Conservation (phyloP, 306 rosid species). For the Potentilla sterilis region DNA sequence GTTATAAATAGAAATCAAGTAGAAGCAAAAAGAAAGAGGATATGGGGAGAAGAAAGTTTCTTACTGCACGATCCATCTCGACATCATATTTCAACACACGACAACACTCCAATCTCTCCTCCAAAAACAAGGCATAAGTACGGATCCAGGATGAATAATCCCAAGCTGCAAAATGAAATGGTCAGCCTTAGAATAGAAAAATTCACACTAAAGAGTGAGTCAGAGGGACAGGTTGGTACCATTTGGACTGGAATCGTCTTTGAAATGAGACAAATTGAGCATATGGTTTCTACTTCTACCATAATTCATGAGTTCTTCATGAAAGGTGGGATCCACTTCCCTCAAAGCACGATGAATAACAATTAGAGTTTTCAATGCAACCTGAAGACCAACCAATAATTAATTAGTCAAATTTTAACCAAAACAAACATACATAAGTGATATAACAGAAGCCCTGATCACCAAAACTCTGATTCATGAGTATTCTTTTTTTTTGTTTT, state of each 20-base stretch:
- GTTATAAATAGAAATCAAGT: not conserved
- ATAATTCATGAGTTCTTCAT: slow-evolving; percentile 92
- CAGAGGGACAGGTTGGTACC: slow-evolving; percentile 46
- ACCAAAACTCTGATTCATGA: not conserved
- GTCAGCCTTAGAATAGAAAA: not conserved
- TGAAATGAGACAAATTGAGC: slow-evolving; percentile 98
- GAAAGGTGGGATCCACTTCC: slow-evolving; percentile 99
- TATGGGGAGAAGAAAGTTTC: slow-evolving; percentile 25
- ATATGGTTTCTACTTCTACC: slow-evolving; percentile 96
- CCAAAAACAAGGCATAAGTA: slow-evolving; percentile 90
- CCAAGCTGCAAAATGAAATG: slow-evolving; percentile 67
- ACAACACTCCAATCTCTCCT: slow-evolving; percentile 97
- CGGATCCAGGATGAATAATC: slow-evolving; percentile 98
- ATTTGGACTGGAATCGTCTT: slow-evolving; percentile 96
- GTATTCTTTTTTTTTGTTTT: not conserved
- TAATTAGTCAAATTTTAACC: slow-evolving; percentile 17
- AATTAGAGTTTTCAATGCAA: slow-evolving; percentile 85
- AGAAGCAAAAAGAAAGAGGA: slow-evolving; percentile 1
- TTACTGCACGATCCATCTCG: slow-evolving; percentile 90
- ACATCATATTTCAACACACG: slow-evolving; percentile 90
- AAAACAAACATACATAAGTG: not conserved
- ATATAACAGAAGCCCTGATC: not conserved
- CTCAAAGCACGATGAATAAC: slow-evolving; percentile 98
- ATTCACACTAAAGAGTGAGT: not conserved
- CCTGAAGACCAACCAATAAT: slow-evolving; percentile 50